These are phyloP conservation scores for Brassica nigra DNA, from an alignment of 345 rosid species.

Conservation along the genomic window DNA sequence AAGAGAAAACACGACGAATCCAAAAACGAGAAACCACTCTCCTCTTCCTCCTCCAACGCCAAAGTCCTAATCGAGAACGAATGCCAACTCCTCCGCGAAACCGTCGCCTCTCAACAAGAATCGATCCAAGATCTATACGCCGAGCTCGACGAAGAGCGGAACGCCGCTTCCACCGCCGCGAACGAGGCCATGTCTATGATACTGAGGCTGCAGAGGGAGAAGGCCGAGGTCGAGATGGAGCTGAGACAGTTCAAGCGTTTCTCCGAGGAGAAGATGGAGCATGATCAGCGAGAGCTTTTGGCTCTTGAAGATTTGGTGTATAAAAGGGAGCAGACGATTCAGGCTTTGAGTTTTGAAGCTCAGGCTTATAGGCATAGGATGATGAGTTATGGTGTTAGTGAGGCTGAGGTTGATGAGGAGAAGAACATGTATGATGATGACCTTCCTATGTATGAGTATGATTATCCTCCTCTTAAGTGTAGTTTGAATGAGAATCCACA, in stretches of 20 bases:
- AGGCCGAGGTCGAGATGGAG: constrained; percentile 96
- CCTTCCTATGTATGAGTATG: constrained; percentile 41
- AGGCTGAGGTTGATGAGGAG: constrained; percentile 59
- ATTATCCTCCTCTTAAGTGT: constrained; percentile 87
- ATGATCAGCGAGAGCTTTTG: constrained; percentile 78
- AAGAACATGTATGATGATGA: constrained; percentile 46
- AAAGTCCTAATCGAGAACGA: constrained; percentile 84
- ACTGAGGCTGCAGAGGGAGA: constrained; percentile 90
- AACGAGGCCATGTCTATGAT: constrained; percentile 99
- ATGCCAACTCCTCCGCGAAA: constrained; percentile 69
- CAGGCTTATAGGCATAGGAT: constrained; percentile 92
- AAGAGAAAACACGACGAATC: constrained; percentile 55
- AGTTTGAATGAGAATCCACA: constrained; percentile 56
- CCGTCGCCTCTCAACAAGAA: constrained; percentile 69
- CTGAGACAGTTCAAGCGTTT: constrained; percentile 86
- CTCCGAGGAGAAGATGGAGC: constrained; percentile 88
- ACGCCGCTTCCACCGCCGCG: constrained; percentile 91
- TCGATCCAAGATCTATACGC: constrained; percentile 62
- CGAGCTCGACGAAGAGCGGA: constrained; percentile 94
- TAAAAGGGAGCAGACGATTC: constrained; percentile 85
- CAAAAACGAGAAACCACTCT: constrained; percentile 42
- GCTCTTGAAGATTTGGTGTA: constrained; percentile 80
- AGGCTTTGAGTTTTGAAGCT: constrained; percentile 74
- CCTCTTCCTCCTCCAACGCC: constrained; percentile 47
- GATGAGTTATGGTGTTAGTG: constrained; percentile 87